A percentile compares a stretch with the other conserved stretches of the same genome.
Conservation (phyloP, 176 grass and related monocot genomes). For the Tillandsia fasciculata region DNA sequence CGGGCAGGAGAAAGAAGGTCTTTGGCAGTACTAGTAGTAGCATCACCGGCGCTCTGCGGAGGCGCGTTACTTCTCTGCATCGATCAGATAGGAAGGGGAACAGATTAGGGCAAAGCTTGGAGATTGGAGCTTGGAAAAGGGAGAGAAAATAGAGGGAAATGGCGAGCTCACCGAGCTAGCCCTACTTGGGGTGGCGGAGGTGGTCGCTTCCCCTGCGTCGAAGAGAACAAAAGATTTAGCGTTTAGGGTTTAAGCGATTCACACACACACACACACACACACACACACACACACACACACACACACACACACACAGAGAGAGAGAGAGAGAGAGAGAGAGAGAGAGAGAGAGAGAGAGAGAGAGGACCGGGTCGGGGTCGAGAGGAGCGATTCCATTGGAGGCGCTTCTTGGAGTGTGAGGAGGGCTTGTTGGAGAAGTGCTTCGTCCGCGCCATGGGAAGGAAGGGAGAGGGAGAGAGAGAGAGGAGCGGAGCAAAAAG, state of each 20-base stretch:
- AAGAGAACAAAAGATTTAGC: not conserved
- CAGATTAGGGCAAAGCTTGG: not conserved
- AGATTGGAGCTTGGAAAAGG: not conserved
- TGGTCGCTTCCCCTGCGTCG: constrained; percentile 3
- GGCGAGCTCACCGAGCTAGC: not conserved
- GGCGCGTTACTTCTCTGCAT: not conserved
- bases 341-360: not conserved
- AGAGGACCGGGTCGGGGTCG: not conserved
- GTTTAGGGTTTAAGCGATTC: not conserved
- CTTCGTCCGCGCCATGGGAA: constrained; percentile 36
- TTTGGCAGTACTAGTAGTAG: too few relatives aligned
- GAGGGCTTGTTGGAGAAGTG: constrained; percentile 6
- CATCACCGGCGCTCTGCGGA: too few relatives aligned
- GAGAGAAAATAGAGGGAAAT: not conserved
- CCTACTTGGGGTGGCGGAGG: not conserved
- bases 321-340: not conserved
- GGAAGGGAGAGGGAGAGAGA: not conserved
- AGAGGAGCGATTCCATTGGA: constrained; percentile 3
- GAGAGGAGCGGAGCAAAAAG: too few relatives aligned
- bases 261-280: not conserved
- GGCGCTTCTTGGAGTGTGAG: not conserved
- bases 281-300: too few relatives aligned
- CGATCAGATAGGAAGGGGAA: not conserved
- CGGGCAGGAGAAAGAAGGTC: too few relatives aligned
- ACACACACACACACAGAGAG: too few relatives aligned